These are phyloP conservation scores for Dictyophora rubrovolvata DNA, from an alignment of 768 basidiomycete species.

Conservation along the genomic window DNA sequence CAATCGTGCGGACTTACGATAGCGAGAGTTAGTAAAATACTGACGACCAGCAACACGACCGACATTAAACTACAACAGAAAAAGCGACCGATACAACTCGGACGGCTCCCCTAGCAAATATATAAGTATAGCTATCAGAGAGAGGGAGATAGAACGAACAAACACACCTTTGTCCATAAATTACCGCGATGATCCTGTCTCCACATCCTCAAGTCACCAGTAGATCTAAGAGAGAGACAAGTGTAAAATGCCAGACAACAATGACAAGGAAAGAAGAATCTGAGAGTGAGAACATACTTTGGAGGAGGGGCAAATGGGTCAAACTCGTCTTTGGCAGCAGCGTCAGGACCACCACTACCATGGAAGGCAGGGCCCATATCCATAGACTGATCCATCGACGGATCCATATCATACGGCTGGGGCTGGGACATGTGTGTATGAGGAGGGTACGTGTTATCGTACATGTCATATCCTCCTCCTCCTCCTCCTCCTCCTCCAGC, in stretches of 20 bases:
- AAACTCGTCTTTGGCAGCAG: not conserved
- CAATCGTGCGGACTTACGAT: conserved; percentile 37
- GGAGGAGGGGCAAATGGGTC: conserved; percentile 7
- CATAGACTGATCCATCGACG: not conserved
- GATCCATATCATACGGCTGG: not conserved
- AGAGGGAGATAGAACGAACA: not conserved
- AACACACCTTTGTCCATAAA: conserved; percentile 55
- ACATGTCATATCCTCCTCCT: not conserved
- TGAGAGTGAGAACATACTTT: not conserved
- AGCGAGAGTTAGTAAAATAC: conserved; percentile 55
- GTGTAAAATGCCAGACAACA: not conserved
- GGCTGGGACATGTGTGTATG: not conserved
- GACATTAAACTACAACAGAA: conserved; percentile 69
- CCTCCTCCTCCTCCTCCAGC: too few relatives aligned
- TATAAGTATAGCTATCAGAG: not conserved
- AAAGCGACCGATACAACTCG: conserved; percentile 55
- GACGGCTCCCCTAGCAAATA: conserved; percentile 44
- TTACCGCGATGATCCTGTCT: conserved; percentile 49
- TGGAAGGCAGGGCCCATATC: not conserved
- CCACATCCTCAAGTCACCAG: conserved; percentile 18
- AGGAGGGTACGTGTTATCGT: not conserved
- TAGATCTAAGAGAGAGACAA: conserved; percentile 10
- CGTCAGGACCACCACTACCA: not conserved
- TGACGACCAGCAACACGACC: conserved; percentile 49
- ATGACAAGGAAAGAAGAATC: not conserved